phyloP scores from a whole-genome alignment of 2,329 filamentous ascomycete species.

The Orbilia ellipsospora region DNA sequence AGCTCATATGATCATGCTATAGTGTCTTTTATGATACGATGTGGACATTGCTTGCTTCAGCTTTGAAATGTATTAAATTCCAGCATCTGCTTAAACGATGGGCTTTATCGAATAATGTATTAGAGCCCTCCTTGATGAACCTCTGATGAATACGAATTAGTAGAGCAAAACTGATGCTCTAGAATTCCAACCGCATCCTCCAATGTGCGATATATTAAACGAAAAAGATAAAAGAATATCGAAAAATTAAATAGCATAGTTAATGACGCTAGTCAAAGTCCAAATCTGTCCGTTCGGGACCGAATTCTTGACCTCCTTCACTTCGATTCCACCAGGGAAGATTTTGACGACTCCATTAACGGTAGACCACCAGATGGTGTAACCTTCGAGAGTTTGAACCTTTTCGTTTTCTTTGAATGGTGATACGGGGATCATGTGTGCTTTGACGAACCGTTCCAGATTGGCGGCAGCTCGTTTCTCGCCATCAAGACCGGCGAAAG shows the following conservation, averaged over 20 bases:
- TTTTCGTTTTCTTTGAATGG: slow-evolving; percentile 78
- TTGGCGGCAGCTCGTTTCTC: slow-evolving; percentile 81
- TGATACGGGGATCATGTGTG: slow-evolving; percentile 79
- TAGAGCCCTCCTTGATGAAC: too few species aligned
- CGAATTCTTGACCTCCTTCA: slow-evolving; percentile 77
- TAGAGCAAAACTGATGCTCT: too few species aligned
- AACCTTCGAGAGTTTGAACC: slow-evolving; percentile 74
- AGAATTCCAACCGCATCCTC: too few species aligned
- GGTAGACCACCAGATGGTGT: slow-evolving; percentile 84
- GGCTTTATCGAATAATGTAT: too few species aligned
- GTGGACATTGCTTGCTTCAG: too few species aligned
- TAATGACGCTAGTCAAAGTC: slow-evolving; percentile 70
- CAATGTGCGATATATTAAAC: too few species aligned
- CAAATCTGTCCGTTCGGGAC: slow-evolving; percentile 87
- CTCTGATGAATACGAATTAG: too few species aligned
- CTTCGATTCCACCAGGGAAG: slow-evolving; percentile 82
- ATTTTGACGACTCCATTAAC: slow-evolving; percentile 73
- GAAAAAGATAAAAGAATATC: too few species aligned
- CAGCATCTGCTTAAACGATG: too few species aligned
- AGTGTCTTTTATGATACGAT: too few species aligned
- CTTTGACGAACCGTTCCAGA: slow-evolving; percentile 82
- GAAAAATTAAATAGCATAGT: slow-evolving; percentile 62
- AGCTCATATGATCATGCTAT: too few species aligned
- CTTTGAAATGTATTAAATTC: too few species aligned
- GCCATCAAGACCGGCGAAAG: slow-evolving; percentile 80